Evolutionary conservation across 768 basidiomycete genomes (phyloP), one percentile per base, ranked within the genome.

Genomic region (Collybia sordida): DNA sequence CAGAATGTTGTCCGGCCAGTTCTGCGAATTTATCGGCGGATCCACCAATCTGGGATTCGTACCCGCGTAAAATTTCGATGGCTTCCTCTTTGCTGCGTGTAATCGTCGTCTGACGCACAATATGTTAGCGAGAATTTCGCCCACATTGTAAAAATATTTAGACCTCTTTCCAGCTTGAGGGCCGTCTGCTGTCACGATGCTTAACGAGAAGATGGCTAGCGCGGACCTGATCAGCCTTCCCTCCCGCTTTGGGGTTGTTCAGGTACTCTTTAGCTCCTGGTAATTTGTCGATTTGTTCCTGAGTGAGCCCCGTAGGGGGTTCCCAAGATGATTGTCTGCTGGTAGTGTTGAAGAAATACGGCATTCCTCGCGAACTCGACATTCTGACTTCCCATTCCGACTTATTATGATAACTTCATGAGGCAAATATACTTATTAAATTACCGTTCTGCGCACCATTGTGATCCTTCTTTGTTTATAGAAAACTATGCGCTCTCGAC

Each of bases 161-260:
- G 43, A 86, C 90, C 75, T 90, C 87, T 66, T 88, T 89, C 89
- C 90, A 90, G 65, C 88, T 91, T 36, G 87, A 81, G 27, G 90
- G 85, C 22, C 88, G 76, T 52, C 90, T 72, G 64, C 90, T 91
- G 4, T 77, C 87, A 43, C 72, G 75, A 70, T 98, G 95, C 72
- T 99, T 99, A 54, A 98, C 86, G 50, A 99, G 71, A 53, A 99
- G 74, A 73, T 99, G 97, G 62, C 92, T 93, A n/a, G 94, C 96
- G 43, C 93, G 82, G 34, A 97, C 91, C 68, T 89, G 78, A 17
- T 71, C 76, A 24, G 63, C 63, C 27, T 50, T 36, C 15, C 48
- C 49, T 9, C 46, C 52, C n/a, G 44, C 39, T 6, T 24, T 39
- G n/a, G 28, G 28, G 17, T 42, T 47, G 27, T 54, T 58, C 47